Base-by-base conservation (phyloP, 192 early-diverging fungal genomes). In the Coemansia aciculifera region DNA sequence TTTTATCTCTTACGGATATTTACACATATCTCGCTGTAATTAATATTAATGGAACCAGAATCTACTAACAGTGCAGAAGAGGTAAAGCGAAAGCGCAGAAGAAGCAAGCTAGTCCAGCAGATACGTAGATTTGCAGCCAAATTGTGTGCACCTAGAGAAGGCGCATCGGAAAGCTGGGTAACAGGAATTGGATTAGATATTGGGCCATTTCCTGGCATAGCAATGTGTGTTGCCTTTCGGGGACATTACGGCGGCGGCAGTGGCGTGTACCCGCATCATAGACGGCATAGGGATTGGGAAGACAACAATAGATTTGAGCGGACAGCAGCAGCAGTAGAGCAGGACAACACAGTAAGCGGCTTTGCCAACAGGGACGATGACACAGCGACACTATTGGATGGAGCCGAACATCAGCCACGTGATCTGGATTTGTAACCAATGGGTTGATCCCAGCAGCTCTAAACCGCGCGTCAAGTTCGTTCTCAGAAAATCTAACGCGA, bases 121-220 rank as follows among this genome's bases (percentile, higher is more conserved):
- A 31, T 57, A 31, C 29, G 54, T 15, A 57, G 31, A 0, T 8
- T 57, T 57, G 29, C 54, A 7, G 54, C 54, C 27, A 57, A 15
- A 7, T 5, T 57, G 15, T 32, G 31, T 15, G 29, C 11, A 29
- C 54, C 29, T 0, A 32, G 29, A 17, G 29, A 17, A 2, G 29
- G 54, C 15, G 15, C 13, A 8, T 29, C 31, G 13, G 54, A 15
- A 34, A 34, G 7, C 31, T 57, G 54, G 54, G 54, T 32, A 0
- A 32, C 54, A 34, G 54, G 17, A 5, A 23, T 57, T 15, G 15
- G 29, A 9, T 6, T 57, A 7, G 54, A 32, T 8, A 57, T 57
- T 9, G 54, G 64, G 51, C 64, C 64, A 32, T 66, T 66, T 54
- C 64, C 64, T 0, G 64, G 64, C 21, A 66, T 66, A 37, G 48